A percentile compares a stretch with the other conserved stretches of the same genome.
Evolutionary conservation across 495 filamentous ascomycete species (phyloP).

Genomic region (Penicillium crystallinum): DNA sequence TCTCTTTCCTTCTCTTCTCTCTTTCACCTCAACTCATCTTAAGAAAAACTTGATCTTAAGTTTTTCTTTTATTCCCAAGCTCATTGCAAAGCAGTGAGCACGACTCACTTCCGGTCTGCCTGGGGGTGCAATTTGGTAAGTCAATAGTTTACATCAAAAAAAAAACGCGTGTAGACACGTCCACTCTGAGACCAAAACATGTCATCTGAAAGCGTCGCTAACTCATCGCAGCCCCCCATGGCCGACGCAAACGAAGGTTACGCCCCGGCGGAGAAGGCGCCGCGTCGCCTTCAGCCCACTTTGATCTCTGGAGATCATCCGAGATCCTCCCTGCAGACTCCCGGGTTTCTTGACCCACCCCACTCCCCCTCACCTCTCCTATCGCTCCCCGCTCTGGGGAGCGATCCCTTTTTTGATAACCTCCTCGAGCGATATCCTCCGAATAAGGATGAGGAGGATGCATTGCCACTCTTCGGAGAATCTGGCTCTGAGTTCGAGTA

Average conservation of each 20-base stretch:
- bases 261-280: too few relatives aligned
- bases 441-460: conserved; percentile 34
- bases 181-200: not conserved
- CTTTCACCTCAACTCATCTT: not conserved
- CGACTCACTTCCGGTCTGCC: too few relatives aligned
- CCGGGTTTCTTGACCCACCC: too few relatives aligned
- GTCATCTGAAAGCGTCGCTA: not conserved
- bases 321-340: too few relatives aligned
- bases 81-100: not conserved
- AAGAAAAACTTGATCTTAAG: too few relatives aligned
- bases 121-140: not conserved
- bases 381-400: not conserved
- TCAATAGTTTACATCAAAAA: not conserved
- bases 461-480: conserved; percentile 60
- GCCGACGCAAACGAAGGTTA: too few relatives aligned
- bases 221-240: conserved; percentile 2
- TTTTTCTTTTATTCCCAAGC: not conserved
- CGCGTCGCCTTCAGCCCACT: too few relatives aligned
- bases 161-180: not conserved
- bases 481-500: conserved; percentile 53
- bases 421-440: conserved; percentile 45
- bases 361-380: not conserved
- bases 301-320: too few relatives aligned
- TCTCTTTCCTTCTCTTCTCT: not conserved
- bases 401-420: conserved; percentile 6